Evolutionary conservation across 2,329 filamentous ascomycete species (phyloP).

Genomic region (Penicillium hesseltinei): DNA sequence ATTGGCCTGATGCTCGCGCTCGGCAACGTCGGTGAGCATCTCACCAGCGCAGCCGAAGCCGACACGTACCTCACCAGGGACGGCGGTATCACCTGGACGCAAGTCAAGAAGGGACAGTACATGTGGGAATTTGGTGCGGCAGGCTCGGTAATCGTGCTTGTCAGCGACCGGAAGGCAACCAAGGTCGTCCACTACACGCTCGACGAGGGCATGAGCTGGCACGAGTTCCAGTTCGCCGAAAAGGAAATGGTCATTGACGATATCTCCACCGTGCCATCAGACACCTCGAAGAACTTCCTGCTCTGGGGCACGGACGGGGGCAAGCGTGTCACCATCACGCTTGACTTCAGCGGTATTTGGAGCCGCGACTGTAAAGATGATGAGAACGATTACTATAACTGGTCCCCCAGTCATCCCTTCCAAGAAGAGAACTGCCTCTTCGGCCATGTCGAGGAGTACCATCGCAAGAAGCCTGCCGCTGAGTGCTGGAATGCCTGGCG

Average conservation of each 20-base stretch:
- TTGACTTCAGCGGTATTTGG: constrained; percentile 83
- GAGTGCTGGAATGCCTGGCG: constrained; percentile 79
- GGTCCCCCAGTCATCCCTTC: constrained; percentile 81
- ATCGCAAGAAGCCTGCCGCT: constrained; percentile 78
- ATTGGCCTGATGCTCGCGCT: constrained; percentile 87
- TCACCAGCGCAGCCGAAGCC: constrained; percentile 67
- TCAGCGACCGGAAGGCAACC: constrained; percentile 67
- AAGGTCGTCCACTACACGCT: constrained; percentile 71
- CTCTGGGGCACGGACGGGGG: constrained; percentile 70
- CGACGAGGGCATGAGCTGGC: constrained; percentile 80
- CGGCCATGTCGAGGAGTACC: constrained; percentile 82
- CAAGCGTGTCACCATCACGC: constrained; percentile 69
- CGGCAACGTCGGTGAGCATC: constrained; percentile 79
- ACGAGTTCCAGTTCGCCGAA: constrained; percentile 69
- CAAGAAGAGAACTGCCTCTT: constrained; percentile 82
- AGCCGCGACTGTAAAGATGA: constrained; percentile 65
- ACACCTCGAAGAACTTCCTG: constrained; percentile 86
- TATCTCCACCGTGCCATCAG: constrained; percentile 84
- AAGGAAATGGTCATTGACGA: constrained; percentile 71
- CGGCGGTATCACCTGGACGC: constrained; percentile 84
- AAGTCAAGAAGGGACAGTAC: constrained; percentile 82
- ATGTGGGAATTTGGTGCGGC: constrained; percentile 96
- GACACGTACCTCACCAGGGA: constrained; percentile 91
- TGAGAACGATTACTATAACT: constrained; percentile 73
- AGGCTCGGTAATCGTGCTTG: constrained; percentile 86